These are phyloP conservation scores for Aspergillus niger DNA, from an alignment of 2,329 filamentous ascomycete genomes.

Conservation along the genomic window DNA sequence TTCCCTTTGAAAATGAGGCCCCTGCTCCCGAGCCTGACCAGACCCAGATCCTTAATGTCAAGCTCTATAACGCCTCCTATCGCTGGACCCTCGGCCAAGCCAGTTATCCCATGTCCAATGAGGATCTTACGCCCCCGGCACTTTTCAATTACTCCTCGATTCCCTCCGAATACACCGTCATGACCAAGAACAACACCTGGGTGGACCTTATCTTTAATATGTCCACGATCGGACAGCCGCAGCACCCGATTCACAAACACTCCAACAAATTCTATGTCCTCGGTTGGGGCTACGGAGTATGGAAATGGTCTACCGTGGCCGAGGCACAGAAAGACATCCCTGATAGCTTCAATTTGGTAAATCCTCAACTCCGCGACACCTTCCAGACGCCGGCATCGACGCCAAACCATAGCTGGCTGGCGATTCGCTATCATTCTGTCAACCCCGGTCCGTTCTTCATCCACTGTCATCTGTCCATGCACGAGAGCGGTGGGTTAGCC, in stretches of 20 bases:
- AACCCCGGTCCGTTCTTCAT: slow-evolving; percentile 53
- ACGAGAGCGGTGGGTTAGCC: slow-evolving; percentile 52
- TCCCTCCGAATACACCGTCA: slow-evolving; percentile 29
- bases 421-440: slow-evolving; percentile 48
- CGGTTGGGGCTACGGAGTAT: slow-evolving; percentile 41
- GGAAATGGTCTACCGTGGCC: slow-evolving; percentile 44
- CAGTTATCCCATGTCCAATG: slow-evolving; percentile 31
- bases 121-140: slow-evolving; percentile 15
- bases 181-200: slow-evolving; percentile 43
- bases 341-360: slow-evolving; percentile 48
- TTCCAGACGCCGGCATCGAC: slow-evolving; percentile 36
- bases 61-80: slow-evolving; percentile 32
- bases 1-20: slow-evolving; percentile 50
- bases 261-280: slow-evolving; percentile 50
- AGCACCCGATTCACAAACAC: slow-evolving; percentile 54
- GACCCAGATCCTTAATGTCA: slow-evolving; percentile 44
- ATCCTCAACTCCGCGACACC: slow-evolving; percentile 46
- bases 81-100: slow-evolving; percentile 35
- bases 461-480: slow-evolving; percentile 55
- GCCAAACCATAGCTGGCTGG: slow-evolving; percentile 43
- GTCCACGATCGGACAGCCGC: slow-evolving; percentile 31
- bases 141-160: slow-evolving; percentile 8
- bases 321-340: slow-evolving; percentile 44
- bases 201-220: slow-evolving; percentile 42
- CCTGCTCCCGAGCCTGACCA: slow-evolving; percentile 47